Evolutionary conservation across 1,284 basidiomycete genomes (phyloP).

Genomic region (Rhizopogon parksii): DNA sequence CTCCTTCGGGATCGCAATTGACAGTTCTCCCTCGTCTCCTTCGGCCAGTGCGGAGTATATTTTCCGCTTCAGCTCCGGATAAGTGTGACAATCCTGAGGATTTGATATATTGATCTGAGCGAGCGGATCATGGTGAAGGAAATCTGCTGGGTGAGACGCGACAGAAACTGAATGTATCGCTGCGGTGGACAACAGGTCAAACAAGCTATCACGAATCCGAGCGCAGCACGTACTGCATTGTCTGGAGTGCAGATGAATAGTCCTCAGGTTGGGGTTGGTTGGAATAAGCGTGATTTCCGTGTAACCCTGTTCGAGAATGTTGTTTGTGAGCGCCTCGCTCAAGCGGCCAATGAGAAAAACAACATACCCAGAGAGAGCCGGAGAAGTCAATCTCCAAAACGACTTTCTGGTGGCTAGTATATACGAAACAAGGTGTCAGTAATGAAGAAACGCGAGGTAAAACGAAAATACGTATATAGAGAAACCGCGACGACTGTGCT

Average conservation of each 20-base stretch:
- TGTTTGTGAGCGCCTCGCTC: conserved; percentile 15
- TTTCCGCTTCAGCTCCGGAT: conserved; percentile 91
- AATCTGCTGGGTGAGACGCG: conserved; percentile 62
- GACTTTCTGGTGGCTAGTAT: conserved; percentile 89
- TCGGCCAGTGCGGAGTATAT: conserved; percentile 88
- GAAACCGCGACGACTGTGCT: conserved; percentile 72
- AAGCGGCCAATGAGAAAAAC: conserved; percentile 5
- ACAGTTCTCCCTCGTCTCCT: conserved; percentile 89
- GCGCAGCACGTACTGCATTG: conserved; percentile 63
- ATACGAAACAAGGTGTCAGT: conserved; percentile 50
- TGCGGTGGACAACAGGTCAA: conserved; percentile 30
- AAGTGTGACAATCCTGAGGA: conserved; percentile 78
- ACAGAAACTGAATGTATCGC: conserved; percentile 73
- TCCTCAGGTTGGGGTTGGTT: conserved; percentile 65
- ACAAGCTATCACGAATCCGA: not conserved
- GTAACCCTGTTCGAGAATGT: conserved; percentile 57
- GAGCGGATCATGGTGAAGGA: conserved; percentile 72
- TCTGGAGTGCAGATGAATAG: conserved; percentile 80
- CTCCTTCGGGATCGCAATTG: conserved; percentile 82
- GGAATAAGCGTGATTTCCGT: conserved; percentile 88
- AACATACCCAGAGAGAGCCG: conserved; percentile 65
- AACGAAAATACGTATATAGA: conserved; percentile 65
- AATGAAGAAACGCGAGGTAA: conserved; percentile 15
- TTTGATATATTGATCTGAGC: conserved; percentile 64
- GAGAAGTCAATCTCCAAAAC: conserved; percentile 85